A percentile compares a stretch with the other conserved stretches of the same genome.
Conservation (phyloP, 2,329 filamentous ascomycete genomes). For the Plenodomus lindquistii region DNA sequence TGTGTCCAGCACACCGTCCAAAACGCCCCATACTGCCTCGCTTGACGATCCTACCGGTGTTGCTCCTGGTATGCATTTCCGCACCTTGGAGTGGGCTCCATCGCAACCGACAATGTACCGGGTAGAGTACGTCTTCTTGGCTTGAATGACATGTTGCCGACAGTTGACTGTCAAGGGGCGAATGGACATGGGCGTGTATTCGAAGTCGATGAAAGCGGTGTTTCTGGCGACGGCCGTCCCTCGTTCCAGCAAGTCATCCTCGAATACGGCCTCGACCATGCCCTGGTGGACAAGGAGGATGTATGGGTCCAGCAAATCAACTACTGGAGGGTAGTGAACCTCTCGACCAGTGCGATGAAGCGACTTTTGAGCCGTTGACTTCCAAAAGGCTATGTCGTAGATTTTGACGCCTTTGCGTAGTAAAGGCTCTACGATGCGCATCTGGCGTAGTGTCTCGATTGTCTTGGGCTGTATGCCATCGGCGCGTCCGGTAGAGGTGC, state of each 20-base stretch:
- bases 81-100: constrained; percentile 71
- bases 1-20: constrained; percentile 71
- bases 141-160: constrained; percentile 43
- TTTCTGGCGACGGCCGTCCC: constrained; percentile 67
- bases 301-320: constrained; percentile 58
- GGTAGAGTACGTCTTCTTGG: constrained; percentile 54
- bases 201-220: constrained; percentile 62
- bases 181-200: constrained; percentile 43
- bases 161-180: constrained; percentile 50
- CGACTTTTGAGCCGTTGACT: constrained; percentile 41
- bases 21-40: constrained; percentile 70
- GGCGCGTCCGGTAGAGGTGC: constrained; percentile 69
- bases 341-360: constrained; percentile 67
- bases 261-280: constrained; percentile 72
- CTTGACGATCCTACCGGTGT: constrained; percentile 53
- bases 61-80: constrained; percentile 60
- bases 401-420: constrained; percentile 69
- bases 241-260: constrained; percentile 68
- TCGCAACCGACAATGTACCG: constrained; percentile 74
- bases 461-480: constrained; percentile 79
- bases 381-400: constrained; percentile 75
- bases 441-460: constrained; percentile 75
- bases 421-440: constrained; percentile 71
- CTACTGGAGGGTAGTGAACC: constrained; percentile 64
- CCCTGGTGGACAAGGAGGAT: constrained; percentile 68